Base-by-base conservation (phyloP, 371 early-diverging fungal species). In the Chytridium lagenaria region DNA sequence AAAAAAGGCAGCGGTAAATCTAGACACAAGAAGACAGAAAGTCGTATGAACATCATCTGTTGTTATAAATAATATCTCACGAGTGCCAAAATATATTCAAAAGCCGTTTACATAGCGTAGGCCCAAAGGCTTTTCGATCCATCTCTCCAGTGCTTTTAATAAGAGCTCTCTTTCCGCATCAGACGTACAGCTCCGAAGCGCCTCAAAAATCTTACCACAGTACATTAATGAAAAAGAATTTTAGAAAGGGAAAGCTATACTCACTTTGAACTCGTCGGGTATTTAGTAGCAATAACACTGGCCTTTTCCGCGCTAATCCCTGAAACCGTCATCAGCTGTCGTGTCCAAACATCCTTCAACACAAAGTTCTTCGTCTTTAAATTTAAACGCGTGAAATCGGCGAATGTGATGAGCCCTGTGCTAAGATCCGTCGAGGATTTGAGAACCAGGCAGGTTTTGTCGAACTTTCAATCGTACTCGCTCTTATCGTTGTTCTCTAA, bases 271-370 rank as follows among this genome's bases (percentile, higher is more conserved):
- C 93, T 90, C 0, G 95, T 96, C 2, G 88, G 90, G 71, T 89
- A 95, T n/a, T 74, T 77, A 40, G 79, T 78, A 2, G 86, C 89
- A 33, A 97, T 83, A 10, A 90, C 84, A 16, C 79, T 50, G 0
- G 96, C 97, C 78, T 93, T 94, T 72, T 96, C 95, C 0, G 85
- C 87, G 71, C 92, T 91, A 44, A 95, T 82, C 22, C 96, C 95
- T 33, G 89, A 86, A 59, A 94, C 80, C 0, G 91, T 88, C 92
- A 93, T 89, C 44, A 97, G 81, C 90, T 94, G 92, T 52, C 90
- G 85, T 36, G 90, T 74, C 81, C 92, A 94, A 2, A 92, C 77
- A 61, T 95, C 94, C 33, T 87, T 82, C 1, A 93, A 81, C 0
- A 86, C 85, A 19, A 90, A 74, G 0, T 89, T 78, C 2, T 85